Evolutionary conservation across 139 green algal genomes (phyloP), one percentile per base, ranked within the genome.

Genomic region (Ettlia oleoabundans): DNA sequence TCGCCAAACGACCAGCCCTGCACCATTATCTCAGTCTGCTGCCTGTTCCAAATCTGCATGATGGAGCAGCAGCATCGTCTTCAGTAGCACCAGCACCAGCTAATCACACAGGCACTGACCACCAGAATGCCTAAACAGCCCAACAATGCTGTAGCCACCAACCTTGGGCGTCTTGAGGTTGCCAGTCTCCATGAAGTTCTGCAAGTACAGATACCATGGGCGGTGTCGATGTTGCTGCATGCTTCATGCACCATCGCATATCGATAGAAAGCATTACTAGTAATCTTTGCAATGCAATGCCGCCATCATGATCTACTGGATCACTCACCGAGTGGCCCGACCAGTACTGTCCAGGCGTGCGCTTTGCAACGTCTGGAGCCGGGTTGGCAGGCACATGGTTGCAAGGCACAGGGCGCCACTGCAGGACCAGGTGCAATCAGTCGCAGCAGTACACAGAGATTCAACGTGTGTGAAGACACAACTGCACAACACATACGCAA

Each of bases 341-440:
- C 43, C 70, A 78, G 43, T 64, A 78, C 43, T 63, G n/a, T n/a
- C 43, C 41, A 22, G 82, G 76, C 1, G 82, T 74, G 33, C 43
- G 76, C 37, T 75, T 74, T 19, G 41, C 1, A 18, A 51, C n/a
- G 3, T 38, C 1, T 4, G 82, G 72, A 2, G 82, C 82, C 0
- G 82, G 82, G 53, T 73, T 78, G 15, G 43, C 0, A 21, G 76
- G 42, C 15, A 47, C 10, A n/a, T 68, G 64, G 76, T 75, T 64
- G 76, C 82, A 87, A 13, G 73, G 63, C 41, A 87, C 82, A 4
- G 69, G 30, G 37, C 82, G 77, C 24, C 55, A 84, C 52, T 68
- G 40, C 8, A 79, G 51, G 51, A 37, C 24, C 58, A n/a, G 58
- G 22, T 67, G 58, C 58, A 30, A 61, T 61, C 58, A 67, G 24